Percentiles rank a stretch among this genome's conserved stretches.
phyloP scores from a whole-genome alignment of 495 filamentous ascomycete species.

The Penicillium bovifimosum region DNA sequence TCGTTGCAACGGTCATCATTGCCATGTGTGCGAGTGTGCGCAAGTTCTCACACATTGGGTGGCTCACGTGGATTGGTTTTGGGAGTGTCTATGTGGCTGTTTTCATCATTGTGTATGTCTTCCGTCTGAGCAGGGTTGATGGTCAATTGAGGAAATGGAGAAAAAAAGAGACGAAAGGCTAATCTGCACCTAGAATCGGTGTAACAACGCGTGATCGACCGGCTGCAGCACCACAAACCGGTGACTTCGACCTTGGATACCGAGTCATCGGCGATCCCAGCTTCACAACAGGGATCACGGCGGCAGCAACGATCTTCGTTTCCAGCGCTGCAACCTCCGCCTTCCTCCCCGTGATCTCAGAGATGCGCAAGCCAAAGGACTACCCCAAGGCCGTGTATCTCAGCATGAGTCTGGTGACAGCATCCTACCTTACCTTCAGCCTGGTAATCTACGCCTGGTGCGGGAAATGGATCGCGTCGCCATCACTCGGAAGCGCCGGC shows the following conservation, averaged over 20 bases:
- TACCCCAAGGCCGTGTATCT: constrained; percentile 58
- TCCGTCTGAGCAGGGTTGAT: background rate
- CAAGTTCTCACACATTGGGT: constrained; percentile 40
- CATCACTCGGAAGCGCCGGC: constrained; percentile 17
- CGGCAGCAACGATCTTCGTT: constrained; percentile 38
- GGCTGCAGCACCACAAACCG: constrained; percentile 31
- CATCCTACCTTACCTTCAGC: constrained; percentile 49
- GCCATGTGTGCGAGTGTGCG: constrained; percentile 40
- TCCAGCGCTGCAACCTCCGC: constrained; percentile 55
- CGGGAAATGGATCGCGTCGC: constrained; percentile 51
- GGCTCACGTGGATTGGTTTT: constrained; percentile 45
- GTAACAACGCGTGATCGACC: constrained; percentile 39
- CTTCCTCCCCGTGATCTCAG: constrained; percentile 69
- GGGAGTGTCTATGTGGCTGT: constrained; percentile 40
- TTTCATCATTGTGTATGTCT: constrained; percentile 44
- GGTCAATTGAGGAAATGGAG: background rate
- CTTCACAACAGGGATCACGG: constrained; percentile 37
- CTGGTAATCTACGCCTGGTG: constrained; percentile 58
- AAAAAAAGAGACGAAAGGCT: constrained; percentile 6
- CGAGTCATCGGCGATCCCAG: constrained; percentile 22
- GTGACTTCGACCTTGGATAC: constrained; percentile 29
- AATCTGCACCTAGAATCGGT: constrained; percentile 22
- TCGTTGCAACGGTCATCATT: constrained; percentile 58
- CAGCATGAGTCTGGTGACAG: constrained; percentile 56
- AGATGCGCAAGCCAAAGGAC: constrained; percentile 64